Base-by-base conservation (phyloP, 352 stramenopile species). In the Phytophthora fragariae region DNA sequence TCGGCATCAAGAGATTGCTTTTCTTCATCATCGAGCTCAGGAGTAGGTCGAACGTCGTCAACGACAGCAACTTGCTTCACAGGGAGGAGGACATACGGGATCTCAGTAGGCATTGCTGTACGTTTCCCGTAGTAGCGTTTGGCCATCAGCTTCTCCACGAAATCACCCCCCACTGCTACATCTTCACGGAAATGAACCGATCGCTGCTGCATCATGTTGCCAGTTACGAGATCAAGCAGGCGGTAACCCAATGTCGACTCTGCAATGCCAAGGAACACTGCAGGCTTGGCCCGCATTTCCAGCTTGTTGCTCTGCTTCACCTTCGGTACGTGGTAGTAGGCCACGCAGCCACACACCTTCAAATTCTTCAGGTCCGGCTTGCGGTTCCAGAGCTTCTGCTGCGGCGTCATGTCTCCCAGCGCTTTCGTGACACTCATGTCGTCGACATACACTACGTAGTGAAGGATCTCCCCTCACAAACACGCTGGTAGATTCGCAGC, bases 151-250 rank as follows among this genome's bases (percentile, higher is more conserved):
- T 41, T 41, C 35, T 70, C 29, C 7, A 70, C 39, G 31, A 64
- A 64, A 8, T 62, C 29, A 2, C 44, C 44, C 5, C 33, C 63
- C 10, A 64, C 55, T 0, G 54, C 46, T 2, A 70, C 33, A 39
- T 69, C 62, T n/a, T 70, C 63, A 19, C 63, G 54, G 29, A 70
- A 64, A 24, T 7, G 8, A 33, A 70, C 63, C 1, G 41, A 56
- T 59, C 63, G 27, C 4, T 55, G 63, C 7, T 70, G 39, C 21
- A 70, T 12, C 0, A 64, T 33, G 19, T 59, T 31, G 3, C 41
- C 63, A 33, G 54, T 64, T 12, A 50, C 12, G 1, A 70, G 46
- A 21, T 59, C 63, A 27, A 70, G 33, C 2, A 59, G 55, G 6
- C 54, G 53, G 44, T 64, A 70, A 17, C 63, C 54, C 7, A 59